phyloP scores from a whole-genome alignment of 106 monocot species.

The Narthecium ossifragum region DNA sequence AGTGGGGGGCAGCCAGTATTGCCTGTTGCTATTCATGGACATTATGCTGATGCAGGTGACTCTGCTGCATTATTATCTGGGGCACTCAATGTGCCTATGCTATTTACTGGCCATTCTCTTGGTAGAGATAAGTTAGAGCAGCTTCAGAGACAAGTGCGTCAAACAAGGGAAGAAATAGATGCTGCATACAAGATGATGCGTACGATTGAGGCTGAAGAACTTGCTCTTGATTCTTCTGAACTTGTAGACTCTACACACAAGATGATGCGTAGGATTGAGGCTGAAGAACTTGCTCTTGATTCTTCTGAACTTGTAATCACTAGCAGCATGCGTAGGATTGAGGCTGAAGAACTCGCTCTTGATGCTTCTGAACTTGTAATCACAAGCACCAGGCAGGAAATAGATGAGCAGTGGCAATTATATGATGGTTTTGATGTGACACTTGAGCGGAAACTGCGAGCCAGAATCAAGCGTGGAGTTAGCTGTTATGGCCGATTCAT shows the following conservation, averaged over 20 bases:
- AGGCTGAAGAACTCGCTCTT: constrained; percentile 84
- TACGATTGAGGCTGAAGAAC: constrained; percentile 91
- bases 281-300: constrained; percentile 86
- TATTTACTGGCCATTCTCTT: constrained; percentile 97
- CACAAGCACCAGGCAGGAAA: constrained; percentile 92
- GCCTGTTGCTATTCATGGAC: constrained; percentile 91
- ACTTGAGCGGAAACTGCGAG: constrained; percentile 77
- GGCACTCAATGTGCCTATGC: constrained; percentile 90
- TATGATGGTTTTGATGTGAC: constrained; percentile 96
- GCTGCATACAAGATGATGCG: constrained; percentile 88
- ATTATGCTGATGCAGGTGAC: constrained; percentile 99
- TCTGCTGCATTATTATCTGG: constrained; percentile 87
- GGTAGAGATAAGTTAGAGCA: constrained; percentile 98
- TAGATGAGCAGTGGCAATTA: constrained; percentile 89
- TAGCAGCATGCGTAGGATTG: too few species aligned
- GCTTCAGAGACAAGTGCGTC: constrained; percentile 81
- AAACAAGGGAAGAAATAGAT: constrained; percentile 95
- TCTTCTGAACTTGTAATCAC: too few species aligned
- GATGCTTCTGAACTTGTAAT: constrained; percentile 89
- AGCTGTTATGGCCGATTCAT: constrained; percentile 88
- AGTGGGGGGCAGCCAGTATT: constrained; percentile 72
- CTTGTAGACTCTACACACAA: too few species aligned
- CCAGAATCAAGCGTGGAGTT: constrained; percentile 93
- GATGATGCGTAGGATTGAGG: constrained; percentile 93
- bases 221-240: constrained; percentile 79